Base-by-base conservation (phyloP, 169 alveolate genomes). In the Plasmodium adleri region DNA sequence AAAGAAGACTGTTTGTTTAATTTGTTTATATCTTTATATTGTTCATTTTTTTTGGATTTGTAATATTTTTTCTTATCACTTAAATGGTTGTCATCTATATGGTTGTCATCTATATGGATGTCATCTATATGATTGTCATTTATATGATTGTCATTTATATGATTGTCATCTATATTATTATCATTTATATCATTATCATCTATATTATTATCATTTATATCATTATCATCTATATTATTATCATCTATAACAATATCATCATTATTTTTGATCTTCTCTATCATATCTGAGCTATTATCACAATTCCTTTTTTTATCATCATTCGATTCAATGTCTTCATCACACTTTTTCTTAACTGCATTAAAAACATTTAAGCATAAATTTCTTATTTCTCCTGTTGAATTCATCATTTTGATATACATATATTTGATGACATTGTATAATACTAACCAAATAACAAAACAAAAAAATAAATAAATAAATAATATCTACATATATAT, bases 351-450 rank as follows among this genome's bases (percentile, higher is more conserved):
- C 32, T 80, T 56, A 17, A 26, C 1, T 20, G 54, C 22, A 7
- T 63, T 64, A 39, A 47, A n/a, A 22, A 28, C 39, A 26, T 68
- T 54, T 49, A 76, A 62, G 50, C 88, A 76, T 32, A 76, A 26
- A 50, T 54, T 49, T 32, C 66, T 76, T 13, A 76, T 4, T 10
- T 62, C 50, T 32, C 63, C 64, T 76, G 88, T n/a, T 63, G 56
- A 39, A 50, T 76, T 76, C 58, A 76, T 17, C 88, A 76, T 76
- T 39, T 60, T 76, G 26, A 13, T 64, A 17, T 24, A n/a, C 17
- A 59, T 58, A 47, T 60, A 43, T 74, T 43, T 17, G 45, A 32
- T 32, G 45, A 32, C 45, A 32, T 32, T 32, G 5, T 32, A 32
- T 32, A 32, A 32, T 32, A 32, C 45, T 32, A 32, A 32, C 3